Conservation (phyloP, 148 eudicot species). For the Silene latifolia region DNA sequence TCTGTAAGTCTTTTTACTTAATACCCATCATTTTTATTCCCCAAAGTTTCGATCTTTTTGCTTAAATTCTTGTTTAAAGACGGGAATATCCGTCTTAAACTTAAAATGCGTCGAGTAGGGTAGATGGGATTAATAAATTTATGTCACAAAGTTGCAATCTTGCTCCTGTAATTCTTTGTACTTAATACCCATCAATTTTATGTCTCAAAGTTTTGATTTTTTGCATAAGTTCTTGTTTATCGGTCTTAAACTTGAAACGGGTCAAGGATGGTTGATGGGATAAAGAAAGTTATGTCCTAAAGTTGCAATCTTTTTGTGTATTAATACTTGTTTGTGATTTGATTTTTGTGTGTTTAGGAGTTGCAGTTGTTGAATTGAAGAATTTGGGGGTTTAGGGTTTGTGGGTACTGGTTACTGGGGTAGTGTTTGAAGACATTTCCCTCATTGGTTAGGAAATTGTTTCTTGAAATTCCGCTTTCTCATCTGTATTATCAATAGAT, state of each 20-base stretch:
- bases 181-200: neutral
- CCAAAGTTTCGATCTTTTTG: neutral
- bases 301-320: neutral
- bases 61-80: too few species aligned
- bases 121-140: neutral
- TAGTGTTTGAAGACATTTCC: too few species aligned
- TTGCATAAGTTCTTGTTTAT: too few species aligned
- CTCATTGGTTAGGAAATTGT: too few species aligned
- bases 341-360: slow-evolving; percentile 14
- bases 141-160: neutral
- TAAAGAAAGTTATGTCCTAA: neutral
- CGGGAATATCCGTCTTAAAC: too few species aligned
- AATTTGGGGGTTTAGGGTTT: slow-evolving; percentile 40
- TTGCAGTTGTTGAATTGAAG: slow-evolving; percentile 23
- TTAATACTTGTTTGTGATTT: slow-evolving; percentile 12
- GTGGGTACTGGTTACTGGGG: slow-evolving; percentile 23
- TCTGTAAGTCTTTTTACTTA: slow-evolving; percentile 20
- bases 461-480: too few species aligned
- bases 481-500: neutral
- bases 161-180: neutral
- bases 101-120: too few species aligned
- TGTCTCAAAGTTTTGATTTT: neutral
- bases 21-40: neutral
- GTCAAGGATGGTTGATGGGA: too few species aligned
- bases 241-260: too few species aligned